phyloP scores from a whole-genome alignment of 805 yeast species.

The Hanseniaspora lachancei region DNA sequence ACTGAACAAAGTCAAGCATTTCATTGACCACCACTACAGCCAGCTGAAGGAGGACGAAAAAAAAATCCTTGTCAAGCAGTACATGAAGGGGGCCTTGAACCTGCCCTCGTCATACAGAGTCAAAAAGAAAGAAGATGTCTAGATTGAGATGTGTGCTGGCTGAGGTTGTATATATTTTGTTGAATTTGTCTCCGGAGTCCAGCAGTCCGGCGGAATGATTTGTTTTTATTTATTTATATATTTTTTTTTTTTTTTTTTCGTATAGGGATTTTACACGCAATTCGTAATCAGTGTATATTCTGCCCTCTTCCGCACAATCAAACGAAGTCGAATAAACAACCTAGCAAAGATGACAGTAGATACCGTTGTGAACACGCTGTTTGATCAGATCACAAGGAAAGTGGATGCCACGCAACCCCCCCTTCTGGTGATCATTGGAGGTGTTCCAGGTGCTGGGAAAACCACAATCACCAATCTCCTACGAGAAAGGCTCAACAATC shows the following conservation, averaged over 20 bases:
- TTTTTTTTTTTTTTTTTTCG: too few species aligned
- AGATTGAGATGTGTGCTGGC: too few species aligned
- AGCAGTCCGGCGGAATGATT: too few species aligned
- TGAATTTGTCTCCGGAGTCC: too few species aligned
- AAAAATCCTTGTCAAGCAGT: slow-evolving; percentile 16
- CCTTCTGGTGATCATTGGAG: slow-evolving; percentile 44
- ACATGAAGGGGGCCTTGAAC: slow-evolving; percentile 8
- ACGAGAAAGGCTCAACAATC: slow-evolving; percentile 30
- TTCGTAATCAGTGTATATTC: too few species aligned
- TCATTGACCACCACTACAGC: slow-evolving; percentile 10
- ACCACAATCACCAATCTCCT: slow-evolving; percentile 48
- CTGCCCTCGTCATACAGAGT: neutral
- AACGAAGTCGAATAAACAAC: too few species aligned
- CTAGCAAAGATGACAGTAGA: neutral
- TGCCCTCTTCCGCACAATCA: too few species aligned
- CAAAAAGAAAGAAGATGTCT: neutral
- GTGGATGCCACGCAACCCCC: neutral
- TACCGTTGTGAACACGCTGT: neutral
- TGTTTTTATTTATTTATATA: too few species aligned
- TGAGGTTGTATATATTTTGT: too few species aligned
- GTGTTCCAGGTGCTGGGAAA: slow-evolving; percentile 80
- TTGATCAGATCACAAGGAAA: neutral
- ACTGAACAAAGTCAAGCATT: slow-evolving; percentile 19
- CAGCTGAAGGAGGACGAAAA: slow-evolving; percentile 13
- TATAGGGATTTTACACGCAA: neutral